Conservation (phyloP, 345 rosid species). For the Moringa oleifera region DNA sequence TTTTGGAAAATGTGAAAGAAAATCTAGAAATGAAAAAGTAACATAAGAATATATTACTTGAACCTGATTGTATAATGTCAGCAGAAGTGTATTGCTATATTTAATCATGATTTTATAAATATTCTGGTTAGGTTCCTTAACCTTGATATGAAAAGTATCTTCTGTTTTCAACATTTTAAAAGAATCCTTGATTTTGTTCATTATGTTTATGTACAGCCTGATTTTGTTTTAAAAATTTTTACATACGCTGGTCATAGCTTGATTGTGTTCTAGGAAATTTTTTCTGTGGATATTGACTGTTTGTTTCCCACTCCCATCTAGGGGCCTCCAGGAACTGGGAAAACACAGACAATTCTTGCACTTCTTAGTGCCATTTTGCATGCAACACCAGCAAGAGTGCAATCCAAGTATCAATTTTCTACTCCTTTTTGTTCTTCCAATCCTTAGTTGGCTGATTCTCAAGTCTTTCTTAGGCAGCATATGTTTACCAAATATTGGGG, state of each 20-base stretch:
- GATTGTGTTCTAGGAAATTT: neutral
- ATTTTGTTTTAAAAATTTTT: too few species aligned
- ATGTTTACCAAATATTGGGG: neutral
- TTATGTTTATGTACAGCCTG: too few species aligned
- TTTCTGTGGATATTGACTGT: conserved; percentile 11
- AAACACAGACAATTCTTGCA: conserved; percentile 94
- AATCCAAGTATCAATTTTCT: conserved; percentile 45
- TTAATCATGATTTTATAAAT: too few species aligned
- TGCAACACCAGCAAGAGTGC: conserved; percentile 80
- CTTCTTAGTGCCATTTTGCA: conserved; percentile 95
- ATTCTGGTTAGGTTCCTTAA: too few species aligned
- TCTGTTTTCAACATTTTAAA: too few species aligned
- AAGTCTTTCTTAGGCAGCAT: neutral
- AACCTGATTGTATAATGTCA: too few species aligned
- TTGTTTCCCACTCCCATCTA: conserved; percentile 23
- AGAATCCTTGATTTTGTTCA: neutral
- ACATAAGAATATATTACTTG: too few species aligned
- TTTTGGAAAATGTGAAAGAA: too few species aligned
- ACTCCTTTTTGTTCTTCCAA: conserved; percentile 1
- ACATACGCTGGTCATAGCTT: neutral
- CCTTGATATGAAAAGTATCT: too few species aligned
- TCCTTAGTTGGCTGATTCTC: neutral
- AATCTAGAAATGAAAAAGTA: too few species aligned
- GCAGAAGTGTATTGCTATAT: too few species aligned
- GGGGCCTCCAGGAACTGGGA: conserved; percentile 99